phyloP scores from a whole-genome alignment of 805 yeast species.

The Wickerhamomyces chaumierensis region DNA sequence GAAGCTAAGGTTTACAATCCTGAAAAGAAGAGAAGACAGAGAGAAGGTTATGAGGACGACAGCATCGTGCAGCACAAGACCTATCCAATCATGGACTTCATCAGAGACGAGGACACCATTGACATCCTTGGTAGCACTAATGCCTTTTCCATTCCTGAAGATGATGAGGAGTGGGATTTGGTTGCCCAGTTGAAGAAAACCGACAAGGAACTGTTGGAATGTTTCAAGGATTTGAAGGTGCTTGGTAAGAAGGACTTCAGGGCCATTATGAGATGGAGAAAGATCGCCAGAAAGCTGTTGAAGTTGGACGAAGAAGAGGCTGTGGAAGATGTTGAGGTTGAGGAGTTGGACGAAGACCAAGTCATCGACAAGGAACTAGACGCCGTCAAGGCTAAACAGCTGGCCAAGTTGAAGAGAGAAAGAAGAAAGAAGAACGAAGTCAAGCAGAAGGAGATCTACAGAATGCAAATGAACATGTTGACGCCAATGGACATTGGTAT shows the following conservation, averaged over 20 bases:
- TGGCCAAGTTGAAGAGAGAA: conserved; percentile 62
- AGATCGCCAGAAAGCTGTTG: conserved; percentile 66
- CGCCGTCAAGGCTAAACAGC: conserved; percentile 59
- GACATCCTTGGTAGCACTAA: conserved; percentile 66
- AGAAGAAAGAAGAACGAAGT: conserved; percentile 71
- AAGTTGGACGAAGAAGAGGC: conserved; percentile 47
- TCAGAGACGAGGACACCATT: conserved; percentile 74
- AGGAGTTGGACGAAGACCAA: conserved; percentile 76
- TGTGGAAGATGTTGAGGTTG: conserved; percentile 40
- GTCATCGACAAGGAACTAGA: conserved; percentile 78
- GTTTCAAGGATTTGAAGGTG: conserved; percentile 86
- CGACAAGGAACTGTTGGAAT: conserved; percentile 66
- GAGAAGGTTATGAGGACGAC: conserved; percentile 97
- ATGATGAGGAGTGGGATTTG: conserved; percentile 61
- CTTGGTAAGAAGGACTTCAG: conserved; percentile 92
- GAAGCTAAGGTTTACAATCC: conserved; percentile 94
- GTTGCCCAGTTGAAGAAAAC: conserved; percentile 66
- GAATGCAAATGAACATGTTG: conserved; percentile 95
- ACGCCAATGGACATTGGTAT: conserved; percentile 89
- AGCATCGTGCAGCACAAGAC: conserved; percentile 65
- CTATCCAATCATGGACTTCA: conserved; percentile 68
- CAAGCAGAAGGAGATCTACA: conserved; percentile 75
- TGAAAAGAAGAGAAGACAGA: conserved; percentile 76
- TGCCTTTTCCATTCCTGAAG: conserved; percentile 45
- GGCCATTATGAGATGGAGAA: conserved; percentile 76